These are phyloP conservation scores for Cardiospermum halicacabum DNA, from an alignment of 345 rosid species.

Conservation along the genomic window DNA sequence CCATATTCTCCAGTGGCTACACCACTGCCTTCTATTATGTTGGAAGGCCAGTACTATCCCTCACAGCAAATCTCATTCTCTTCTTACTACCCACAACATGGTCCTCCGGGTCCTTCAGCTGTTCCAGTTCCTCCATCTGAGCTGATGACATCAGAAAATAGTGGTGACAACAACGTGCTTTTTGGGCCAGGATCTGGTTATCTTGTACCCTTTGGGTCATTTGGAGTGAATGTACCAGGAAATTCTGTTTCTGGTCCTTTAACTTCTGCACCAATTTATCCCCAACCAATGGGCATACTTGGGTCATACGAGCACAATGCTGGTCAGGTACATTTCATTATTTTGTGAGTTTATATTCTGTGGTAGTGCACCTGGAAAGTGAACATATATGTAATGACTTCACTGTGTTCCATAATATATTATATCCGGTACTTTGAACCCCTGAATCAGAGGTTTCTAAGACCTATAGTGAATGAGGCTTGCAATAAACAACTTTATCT, in stretches of 20 bases:
- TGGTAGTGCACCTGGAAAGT: neutral
- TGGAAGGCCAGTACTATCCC: conserved; percentile 50
- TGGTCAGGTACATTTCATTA: conserved; percentile 42
- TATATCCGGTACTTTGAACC: neutral
- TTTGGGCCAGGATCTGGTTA: conserved; percentile 51
- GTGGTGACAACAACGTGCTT: conserved; percentile 33
- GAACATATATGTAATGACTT: neutral
- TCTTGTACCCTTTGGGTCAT: conserved; percentile 47
- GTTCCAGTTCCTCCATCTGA: conserved; percentile 40
- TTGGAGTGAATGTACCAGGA: conserved; percentile 36
- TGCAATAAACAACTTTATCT: neutral
- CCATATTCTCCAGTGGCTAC: conserved; percentile 47
- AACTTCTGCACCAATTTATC: conserved; percentile 40
- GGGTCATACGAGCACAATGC: conserved; percentile 62
- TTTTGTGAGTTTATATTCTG: conserved; percentile 1
- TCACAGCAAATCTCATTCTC: conserved; percentile 50
- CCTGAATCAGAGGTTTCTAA: neutral
- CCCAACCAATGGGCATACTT: conserved; percentile 66
- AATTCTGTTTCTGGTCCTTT: conserved; percentile 35
- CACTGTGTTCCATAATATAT: neutral
- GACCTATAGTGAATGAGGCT: neutral
- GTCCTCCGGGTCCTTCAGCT: conserved; percentile 37
- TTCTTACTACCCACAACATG: conserved; percentile 36
- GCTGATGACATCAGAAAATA: conserved; percentile 36
- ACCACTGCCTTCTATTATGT: conserved; percentile 44